Base-by-base conservation (phyloP, 768 basidiomycete genomes). In the button mushroom (Agaricus bisporus) region DNA sequence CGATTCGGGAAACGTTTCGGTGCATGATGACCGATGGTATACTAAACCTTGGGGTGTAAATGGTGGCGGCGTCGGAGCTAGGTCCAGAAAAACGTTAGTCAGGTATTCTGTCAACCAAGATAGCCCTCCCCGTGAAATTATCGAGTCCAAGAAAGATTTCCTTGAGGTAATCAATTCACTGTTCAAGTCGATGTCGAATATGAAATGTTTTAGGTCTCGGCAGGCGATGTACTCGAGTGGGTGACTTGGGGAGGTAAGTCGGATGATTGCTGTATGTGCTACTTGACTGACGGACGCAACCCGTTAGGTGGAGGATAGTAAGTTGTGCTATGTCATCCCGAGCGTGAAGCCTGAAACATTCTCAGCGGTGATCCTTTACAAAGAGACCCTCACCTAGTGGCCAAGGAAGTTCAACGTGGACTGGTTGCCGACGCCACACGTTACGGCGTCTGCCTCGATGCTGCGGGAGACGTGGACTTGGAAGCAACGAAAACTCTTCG, bases 1-100 rank as follows among this genome's bases (percentile, higher is more conserved):
- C n/a, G 63, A 63, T 41, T 49, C 51, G 22, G 66, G 66, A 5
- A 63, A 61, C 26, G 60, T 68, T 32, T 66, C 66, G 41, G 37
- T 68, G 4, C 66, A 68, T 55, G 66, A 68, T 48, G 66, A 68
- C 37, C 62, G 66, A 4, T 68, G 66, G 64, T 60, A 64, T 41
- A 68, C 66, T 9, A 66, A 66, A 49, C 66, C 66, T n/a, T 68
- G 66, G 66, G 66, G 66, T 38, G 66, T 68, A n/a, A 64, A 68
- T 51, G 66, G 65, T 44, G 66, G 66, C 12, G 63, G 63, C 28
- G 60, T 64, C 28, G 64, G 65, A 4, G 43, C 54, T 20, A 58
- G 66, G 17, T 65, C 64, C 9, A 59, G 50, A 18, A 67, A 67
- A 55, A 61, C 61, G 9, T 56, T 68, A 2, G 57, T 65, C 10